Base-by-base conservation (phyloP, 768 basidiomycete species). In the Tephrocybe sp. region DNA sequence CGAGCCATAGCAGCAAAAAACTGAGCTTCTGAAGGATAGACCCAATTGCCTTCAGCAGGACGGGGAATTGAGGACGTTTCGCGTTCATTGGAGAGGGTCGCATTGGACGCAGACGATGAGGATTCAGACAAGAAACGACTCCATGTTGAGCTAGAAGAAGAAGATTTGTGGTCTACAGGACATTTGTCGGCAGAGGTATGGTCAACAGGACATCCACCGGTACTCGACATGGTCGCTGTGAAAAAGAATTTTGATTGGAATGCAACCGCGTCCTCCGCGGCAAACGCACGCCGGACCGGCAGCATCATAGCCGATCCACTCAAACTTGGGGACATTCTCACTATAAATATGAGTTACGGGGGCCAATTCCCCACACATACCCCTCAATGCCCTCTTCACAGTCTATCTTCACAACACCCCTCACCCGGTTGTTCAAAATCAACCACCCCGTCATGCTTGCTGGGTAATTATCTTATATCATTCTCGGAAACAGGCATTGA, bases 11-110 rank as follows among this genome's bases (percentile, higher is more conserved):
- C 96, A n/a, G 89, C 78, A 68, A 89, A 98, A 77, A 99, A 99
- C 70, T 98, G 96, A n/a, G 89, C 83, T 65, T 98, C 92, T 16
- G 96, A 98, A 19, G 97, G 97, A 69, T 99, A 99, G 40, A 97
- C 89, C 97, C 97, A 99, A 49, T 92, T 87, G 35, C 76, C 78
- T 41, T 83, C 82, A 34, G 75, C 68, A 16, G 72, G 64, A 60
- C 85, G 83, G 15, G 96, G 96, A 64, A 98, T 98, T 22, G 91
- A 89, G 5, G 94, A 97, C 24, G 79, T 75, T 65, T 92, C 87
- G 55, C 96, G 84, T 5, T 90, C 80, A 12, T 69, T 75, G 2
- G 91, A 87, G 42, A 95, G 75, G 16, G 72, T 47, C 2, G 68
- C 49, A 8, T 58, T 30, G 16, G 58, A 47, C 8, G 60, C 42